Conservation (phyloP, 2,329 filamentous ascomycete genomes). For the Cordyceps farinosa region DNA sequence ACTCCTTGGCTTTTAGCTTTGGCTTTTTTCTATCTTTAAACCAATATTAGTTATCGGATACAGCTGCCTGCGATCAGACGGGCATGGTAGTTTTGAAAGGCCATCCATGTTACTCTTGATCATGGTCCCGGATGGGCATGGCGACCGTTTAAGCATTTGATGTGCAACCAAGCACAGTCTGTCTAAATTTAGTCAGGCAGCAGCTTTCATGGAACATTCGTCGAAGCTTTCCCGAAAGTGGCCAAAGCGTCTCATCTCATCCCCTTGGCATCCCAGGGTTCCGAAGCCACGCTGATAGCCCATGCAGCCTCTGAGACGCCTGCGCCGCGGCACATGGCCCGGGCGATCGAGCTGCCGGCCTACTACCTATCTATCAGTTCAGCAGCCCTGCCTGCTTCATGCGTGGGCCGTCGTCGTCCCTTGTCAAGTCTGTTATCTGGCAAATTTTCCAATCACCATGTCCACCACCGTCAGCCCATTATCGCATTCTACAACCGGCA, state of each 20-base stretch:
- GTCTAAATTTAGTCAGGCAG: too few relatives aligned
- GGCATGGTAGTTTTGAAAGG: too few relatives aligned
- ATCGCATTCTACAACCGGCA: neutral
- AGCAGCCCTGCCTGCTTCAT: neutral
- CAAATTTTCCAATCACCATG: neutral
- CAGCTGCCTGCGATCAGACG: too few relatives aligned
- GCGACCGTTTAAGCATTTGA: too few relatives aligned
- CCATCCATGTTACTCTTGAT: too few relatives aligned
- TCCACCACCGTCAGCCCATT: neutral
- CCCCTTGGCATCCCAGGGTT: neutral
- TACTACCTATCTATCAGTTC: neutral
- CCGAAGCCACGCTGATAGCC: neutral
- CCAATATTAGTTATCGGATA: too few relatives aligned
- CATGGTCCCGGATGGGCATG: too few relatives aligned
- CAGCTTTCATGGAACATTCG: too few relatives aligned
- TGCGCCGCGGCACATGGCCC: conserved; percentile 3
- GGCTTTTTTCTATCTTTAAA: neutral
- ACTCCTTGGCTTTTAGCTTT: conserved; percentile 2
- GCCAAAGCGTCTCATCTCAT: neutral
- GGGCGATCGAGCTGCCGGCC: neutral
- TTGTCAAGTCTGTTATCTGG: too few relatives aligned
- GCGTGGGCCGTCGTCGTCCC: neutral
- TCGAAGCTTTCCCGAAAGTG: neutral
- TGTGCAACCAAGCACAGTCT: too few relatives aligned
- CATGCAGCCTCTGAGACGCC: neutral